These are phyloP conservation scores for Globisporangium splendens DNA, from an alignment of 352 stramenopile species.

Conservation along the genomic window DNA sequence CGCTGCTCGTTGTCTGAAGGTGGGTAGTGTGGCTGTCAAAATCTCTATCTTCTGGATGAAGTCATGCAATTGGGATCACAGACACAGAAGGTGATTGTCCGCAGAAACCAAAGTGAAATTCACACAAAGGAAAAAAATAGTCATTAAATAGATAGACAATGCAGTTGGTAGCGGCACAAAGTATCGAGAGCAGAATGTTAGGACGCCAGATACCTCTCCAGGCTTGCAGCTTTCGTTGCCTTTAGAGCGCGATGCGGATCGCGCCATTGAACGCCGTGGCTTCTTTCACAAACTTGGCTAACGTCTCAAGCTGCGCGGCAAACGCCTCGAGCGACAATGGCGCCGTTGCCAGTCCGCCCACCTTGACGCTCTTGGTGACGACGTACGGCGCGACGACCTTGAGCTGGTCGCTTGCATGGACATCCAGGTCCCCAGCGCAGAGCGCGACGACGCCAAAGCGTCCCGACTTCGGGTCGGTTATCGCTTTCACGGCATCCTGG, in stretches of 20 bases:
- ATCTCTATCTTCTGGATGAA: no score
- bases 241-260: conserved; percentile 16
- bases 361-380: conserved; percentile 35
- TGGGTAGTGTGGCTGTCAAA: no score
- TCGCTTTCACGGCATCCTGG: conserved; percentile 18
- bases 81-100: no score
- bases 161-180: no score
- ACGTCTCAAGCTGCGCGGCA: conserved; percentile 25
- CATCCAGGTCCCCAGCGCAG: conserved; percentile 29
- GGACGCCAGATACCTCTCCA: no score
- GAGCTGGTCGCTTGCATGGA: conserved; percentile 21
- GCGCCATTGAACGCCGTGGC: conserved; percentile 18
- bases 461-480: conserved; percentile 16
- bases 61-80: no score
- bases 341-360: conserved; percentile 7
- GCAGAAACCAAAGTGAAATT: no score
- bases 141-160: no score
- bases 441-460: conserved; percentile 26
- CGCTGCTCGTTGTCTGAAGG: no score
- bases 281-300: conserved; percentile 26
- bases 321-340: conserved; percentile 27
- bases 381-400: conserved; percentile 32
- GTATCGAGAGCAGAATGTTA: no score
- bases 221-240: background rate
- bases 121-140: no score